These are phyloP conservation scores for Leccinum olivaceopallidum DNA, from an alignment of 768 basidiomycete species.

Conservation along the genomic window DNA sequence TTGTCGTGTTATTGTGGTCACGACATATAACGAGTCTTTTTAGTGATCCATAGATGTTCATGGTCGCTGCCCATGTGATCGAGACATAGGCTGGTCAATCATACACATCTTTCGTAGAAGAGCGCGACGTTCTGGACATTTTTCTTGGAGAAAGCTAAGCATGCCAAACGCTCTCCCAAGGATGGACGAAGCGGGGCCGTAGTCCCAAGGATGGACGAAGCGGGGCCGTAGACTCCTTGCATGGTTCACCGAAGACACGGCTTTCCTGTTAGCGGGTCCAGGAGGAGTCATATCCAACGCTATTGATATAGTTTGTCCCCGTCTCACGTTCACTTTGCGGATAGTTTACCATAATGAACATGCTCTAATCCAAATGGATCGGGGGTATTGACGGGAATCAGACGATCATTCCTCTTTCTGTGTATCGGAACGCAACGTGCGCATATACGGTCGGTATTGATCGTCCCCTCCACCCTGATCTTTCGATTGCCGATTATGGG, in stretches of 20 bases:
- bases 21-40: background rate
- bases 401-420: constrained; percentile 34
- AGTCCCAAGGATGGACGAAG: constrained; percentile 36
- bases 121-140: constrained; percentile 42
- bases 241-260: constrained; percentile 29
- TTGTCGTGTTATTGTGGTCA: background rate
- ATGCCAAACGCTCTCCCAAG: constrained; percentile 34
- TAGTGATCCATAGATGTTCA: constrained; percentile 37
- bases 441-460: constrained; percentile 21
- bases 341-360: background rate
- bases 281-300: constrained; percentile 46
- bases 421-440: constrained; percentile 32
- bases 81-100: constrained; percentile 31
- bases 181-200: constrained; percentile 36
- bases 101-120: constrained; percentile 42
- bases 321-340: constrained; percentile 21
- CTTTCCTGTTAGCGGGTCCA: constrained; percentile 35
- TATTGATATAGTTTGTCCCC: constrained; percentile 40
- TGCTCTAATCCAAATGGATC: constrained; percentile 36
- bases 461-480: background rate
- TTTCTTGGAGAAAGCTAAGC: constrained; percentile 33
- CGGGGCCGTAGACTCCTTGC: constrained; percentile 36
- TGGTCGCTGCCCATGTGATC: constrained; percentile 36
- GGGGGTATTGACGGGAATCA: constrained; percentile 30
- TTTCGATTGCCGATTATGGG: constrained; percentile 40